Evolutionary conservation across 768 basidiomycete species (phyloP), one percentile per base, ranked within the genome.

Genomic region (Leccinum barrowsii): DNA sequence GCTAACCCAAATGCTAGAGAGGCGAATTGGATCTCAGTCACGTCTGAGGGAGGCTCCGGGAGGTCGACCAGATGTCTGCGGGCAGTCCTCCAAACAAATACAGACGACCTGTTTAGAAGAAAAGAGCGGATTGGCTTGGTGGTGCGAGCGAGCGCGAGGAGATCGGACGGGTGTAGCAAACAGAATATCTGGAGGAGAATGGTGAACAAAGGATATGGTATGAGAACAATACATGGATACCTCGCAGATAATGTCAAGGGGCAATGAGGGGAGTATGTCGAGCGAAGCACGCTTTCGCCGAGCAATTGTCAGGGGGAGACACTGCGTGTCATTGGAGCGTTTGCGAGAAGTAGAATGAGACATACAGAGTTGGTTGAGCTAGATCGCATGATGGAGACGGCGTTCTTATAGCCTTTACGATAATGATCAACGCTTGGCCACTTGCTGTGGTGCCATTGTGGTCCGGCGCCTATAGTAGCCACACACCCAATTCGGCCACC

Each of bases 1-100:
- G 71, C 71, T 5, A 69, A 73, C 30, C 77, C 79, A 63, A 80
- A 85, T 6, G 70, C 72, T 26, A 85, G 75, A 57, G 78, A 76
- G 4, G 78, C 78, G 65, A 76, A 85, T 52, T 77, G 75, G n/a
- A 79, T 73, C 61, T 84, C 82, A 28, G 60, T 73, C 73, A 84
- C 72, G 48, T 74, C 78, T n/a, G 68, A 53, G 12, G 80, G 83
- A 40, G 73, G 76, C 24, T 76, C 73, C 4, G 82, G 84, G 26
- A 84, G 66, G 17, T 66, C 74, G 19, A 59, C 63, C 32, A 82
- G 61, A 54, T 75, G 75, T 47, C 59, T 52, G 21, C 77, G 73
- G 34, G 78, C 74, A 24, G 70, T 59, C 28, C 59, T 66, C 73
- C 74, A 64, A 65, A 75, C 54, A 59, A 73, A 62, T 67, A 64